phyloP scores from a whole-genome alignment of 176 grass and related monocot species.

The Carex pumila region DNA sequence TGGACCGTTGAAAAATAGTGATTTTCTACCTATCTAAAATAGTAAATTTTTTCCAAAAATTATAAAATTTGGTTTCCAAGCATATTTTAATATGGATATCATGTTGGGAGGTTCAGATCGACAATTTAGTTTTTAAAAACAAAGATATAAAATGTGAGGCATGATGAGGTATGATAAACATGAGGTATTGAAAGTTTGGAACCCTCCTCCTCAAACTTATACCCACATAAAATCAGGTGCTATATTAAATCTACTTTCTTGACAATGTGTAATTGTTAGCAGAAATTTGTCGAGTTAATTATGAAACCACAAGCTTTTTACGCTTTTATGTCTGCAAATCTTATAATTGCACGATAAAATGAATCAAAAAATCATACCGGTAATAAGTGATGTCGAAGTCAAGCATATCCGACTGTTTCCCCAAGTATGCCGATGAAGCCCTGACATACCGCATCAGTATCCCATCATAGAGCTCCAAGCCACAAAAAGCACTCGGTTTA shows the following conservation, averaged over 20 bases:
- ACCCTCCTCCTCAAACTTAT: too few relatives aligned
- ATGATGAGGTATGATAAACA: too few relatives aligned
- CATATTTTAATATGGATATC: too few relatives aligned
- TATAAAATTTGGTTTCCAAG: too few relatives aligned
- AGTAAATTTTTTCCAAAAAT: too few relatives aligned
- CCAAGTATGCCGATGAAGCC: constrained; percentile 40
- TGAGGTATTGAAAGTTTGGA: too few relatives aligned
- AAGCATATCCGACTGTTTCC: constrained; percentile 35
- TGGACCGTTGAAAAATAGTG: too few relatives aligned
- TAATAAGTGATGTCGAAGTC: constrained; percentile 59
- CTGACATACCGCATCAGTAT: constrained; percentile 39
- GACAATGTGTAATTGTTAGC: background rate
- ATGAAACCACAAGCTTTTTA: background rate
- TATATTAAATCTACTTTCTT: too few relatives aligned
- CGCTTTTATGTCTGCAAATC: background rate
- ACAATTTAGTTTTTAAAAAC: too few relatives aligned
- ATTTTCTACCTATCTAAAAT: too few relatives aligned
- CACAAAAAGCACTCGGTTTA: constrained; percentile 32
- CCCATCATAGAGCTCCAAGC: constrained; percentile 30
- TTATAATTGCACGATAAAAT: background rate
- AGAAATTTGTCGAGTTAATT: background rate
- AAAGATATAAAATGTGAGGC: too few relatives aligned
- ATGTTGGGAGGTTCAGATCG: too few relatives aligned
- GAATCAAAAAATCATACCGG: constrained; percentile 6
- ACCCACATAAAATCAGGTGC: background rate